Evolutionary conservation across 1,284 basidiomycete species (phyloP).

Genomic region (Ustilago shanxiensis): DNA sequence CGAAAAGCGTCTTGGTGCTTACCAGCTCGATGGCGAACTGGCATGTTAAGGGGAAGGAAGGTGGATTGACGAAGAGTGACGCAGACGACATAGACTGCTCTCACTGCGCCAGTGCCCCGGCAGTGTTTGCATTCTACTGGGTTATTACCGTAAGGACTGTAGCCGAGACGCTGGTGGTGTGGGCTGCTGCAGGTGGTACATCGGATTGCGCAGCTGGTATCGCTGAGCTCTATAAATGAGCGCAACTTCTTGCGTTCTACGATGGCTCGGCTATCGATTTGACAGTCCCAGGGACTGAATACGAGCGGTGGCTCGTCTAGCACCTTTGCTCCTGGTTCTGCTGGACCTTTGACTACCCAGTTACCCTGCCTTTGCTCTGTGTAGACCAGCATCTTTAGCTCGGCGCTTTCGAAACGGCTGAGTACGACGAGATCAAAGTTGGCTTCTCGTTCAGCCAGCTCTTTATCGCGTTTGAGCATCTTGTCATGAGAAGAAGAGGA

Average conservation of each 20-base stretch:
- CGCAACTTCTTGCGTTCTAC: slow-evolving; percentile 51
- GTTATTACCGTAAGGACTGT: not conserved
- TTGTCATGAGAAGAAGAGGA: slow-evolving; percentile 27
- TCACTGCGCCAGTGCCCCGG: slow-evolving; percentile 25
- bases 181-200: slow-evolving; percentile 28
- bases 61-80: slow-evolving; percentile 41
- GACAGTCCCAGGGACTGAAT: slow-evolving; percentile 47
- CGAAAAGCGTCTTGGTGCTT: slow-evolving; percentile 73
- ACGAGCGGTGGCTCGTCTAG: slow-evolving; percentile 37
- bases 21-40: slow-evolving; percentile 24
- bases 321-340: slow-evolving; percentile 10
- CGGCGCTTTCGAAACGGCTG: slow-evolving; percentile 41
- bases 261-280: slow-evolving; percentile 47
- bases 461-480: slow-evolving; percentile 38
- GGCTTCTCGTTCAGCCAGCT: slow-evolving; percentile 38
- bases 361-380: slow-evolving; percentile 45
- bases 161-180: slow-evolving; percentile 10
- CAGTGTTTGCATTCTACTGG: slow-evolving; percentile 23
- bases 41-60: slow-evolving; percentile 44
- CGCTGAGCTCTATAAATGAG: slow-evolving; percentile 49
- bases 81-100: slow-evolving; percentile 46
- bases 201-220: slow-evolving; percentile 33
- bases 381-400: slow-evolving; percentile 46
- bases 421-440: slow-evolving; percentile 45
- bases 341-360: slow-evolving; percentile 46